Conservation (phyloP, 2,329 filamentous ascomycete species). For the Hirsutella thompsonii region DNA sequence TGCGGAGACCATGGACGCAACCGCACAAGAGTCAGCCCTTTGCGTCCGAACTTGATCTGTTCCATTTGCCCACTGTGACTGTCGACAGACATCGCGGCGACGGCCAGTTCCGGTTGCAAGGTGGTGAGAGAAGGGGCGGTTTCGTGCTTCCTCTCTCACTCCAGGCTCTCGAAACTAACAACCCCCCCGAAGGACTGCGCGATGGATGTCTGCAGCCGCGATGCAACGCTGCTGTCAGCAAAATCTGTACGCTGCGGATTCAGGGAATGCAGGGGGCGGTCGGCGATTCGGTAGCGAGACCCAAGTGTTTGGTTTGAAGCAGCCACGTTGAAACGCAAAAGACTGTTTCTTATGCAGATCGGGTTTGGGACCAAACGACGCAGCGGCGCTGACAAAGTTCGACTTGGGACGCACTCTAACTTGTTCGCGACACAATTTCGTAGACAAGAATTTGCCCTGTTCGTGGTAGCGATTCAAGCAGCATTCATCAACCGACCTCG, state of each 20-base stretch:
- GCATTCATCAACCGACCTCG: too few species aligned
- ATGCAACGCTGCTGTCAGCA: not conserved
- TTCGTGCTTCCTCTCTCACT: not conserved
- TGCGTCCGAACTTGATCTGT: conserved; percentile 13
- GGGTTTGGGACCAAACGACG: not conserved
- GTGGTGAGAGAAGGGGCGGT: conserved; percentile 1
- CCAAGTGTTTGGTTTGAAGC: conserved; percentile 18
- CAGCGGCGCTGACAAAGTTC: not conserved
- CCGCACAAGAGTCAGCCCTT: conserved; percentile 6
- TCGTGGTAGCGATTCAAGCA: too few species aligned
- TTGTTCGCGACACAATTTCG: too few species aligned
- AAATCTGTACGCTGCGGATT: not conserved
- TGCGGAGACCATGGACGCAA: too few species aligned
- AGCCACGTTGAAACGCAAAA: conserved; percentile 15
- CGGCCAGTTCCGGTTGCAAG: conserved; percentile 1
- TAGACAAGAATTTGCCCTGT: too few species aligned
- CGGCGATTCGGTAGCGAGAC: conserved; percentile 5
- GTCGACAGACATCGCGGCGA: not conserved
- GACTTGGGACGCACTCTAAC: too few species aligned
- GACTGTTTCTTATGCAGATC: conserved; percentile 6
- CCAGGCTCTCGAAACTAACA: not conserved
- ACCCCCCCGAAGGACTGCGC: not conserved
- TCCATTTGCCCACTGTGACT: too few species aligned
- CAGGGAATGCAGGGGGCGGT: conserved; percentile 2
- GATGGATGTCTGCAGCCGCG: not conserved